Conservation (phyloP, 352 stramenopile species). For the Lagenidium giganteum region DNA sequence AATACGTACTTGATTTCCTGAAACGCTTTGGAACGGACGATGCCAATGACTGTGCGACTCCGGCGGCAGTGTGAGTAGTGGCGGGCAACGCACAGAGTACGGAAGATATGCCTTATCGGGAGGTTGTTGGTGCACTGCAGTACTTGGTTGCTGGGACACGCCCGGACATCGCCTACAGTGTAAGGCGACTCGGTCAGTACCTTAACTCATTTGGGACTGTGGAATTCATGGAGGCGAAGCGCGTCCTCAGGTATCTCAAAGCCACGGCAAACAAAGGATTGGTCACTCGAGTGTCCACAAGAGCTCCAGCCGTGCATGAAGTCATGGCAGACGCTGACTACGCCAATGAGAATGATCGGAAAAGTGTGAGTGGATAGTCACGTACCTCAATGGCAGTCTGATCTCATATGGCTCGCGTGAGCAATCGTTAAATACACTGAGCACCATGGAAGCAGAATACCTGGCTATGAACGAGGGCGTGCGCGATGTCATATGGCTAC, state of each 20-base stretch:
- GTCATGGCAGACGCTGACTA: slow-evolving; percentile 20
- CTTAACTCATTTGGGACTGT: background rate
- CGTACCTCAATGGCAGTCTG: slow-evolving; percentile 10
- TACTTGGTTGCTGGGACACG: slow-evolving; percentile 18
- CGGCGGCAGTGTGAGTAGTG: no score
- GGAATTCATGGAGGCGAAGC: slow-evolving; percentile 4
- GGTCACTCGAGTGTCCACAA: no score
- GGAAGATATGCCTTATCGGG: slow-evolving; percentile 3
- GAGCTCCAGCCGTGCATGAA: background rate
- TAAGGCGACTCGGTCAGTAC: slow-evolving; percentile 8
- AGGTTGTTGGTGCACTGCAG: slow-evolving; percentile 6
- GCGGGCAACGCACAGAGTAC: no score
- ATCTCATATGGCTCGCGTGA: slow-evolving; percentile 22
- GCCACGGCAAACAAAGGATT: background rate
- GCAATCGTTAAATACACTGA: slow-evolving; percentile 19
- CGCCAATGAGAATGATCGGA: slow-evolving; percentile 16
- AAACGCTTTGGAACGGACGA: slow-evolving; percentile 3
- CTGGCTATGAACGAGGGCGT: slow-evolving; percentile 16
- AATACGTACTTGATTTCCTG: no score
- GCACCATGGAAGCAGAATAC: slow-evolving; percentile 24
- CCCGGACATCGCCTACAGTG: slow-evolving; percentile 15
- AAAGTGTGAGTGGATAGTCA: slow-evolving; percentile 21
- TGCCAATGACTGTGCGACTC: slow-evolving; percentile 3
- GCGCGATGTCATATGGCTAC: slow-evolving; percentile 16
- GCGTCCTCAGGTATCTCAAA: slow-evolving; percentile 9